phyloP scores from a whole-genome alignment of 176 grass and related monocot species.

The Bromus sterilis region DNA sequence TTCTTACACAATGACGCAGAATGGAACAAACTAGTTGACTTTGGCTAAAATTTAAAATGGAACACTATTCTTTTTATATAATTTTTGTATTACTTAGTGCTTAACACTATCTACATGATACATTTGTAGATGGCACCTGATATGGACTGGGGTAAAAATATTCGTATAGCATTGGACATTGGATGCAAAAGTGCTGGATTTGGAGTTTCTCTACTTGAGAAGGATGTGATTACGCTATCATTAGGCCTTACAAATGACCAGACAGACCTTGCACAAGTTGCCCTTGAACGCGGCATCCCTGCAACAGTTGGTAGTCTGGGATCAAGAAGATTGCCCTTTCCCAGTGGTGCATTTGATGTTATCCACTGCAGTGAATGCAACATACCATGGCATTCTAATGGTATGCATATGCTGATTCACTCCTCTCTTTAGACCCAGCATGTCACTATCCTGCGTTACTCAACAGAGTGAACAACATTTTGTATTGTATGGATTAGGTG shows the following conservation, averaged over 20 bases:
- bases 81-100: constrained; percentile 1
- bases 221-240: constrained; percentile 67
- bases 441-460: not conserved
- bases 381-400: constrained; percentile 89
- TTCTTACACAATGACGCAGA: not conserved
- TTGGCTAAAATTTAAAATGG: not conserved
- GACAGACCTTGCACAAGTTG: constrained; percentile 70
- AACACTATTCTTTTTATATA: not conserved
- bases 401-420: constrained; percentile 31
- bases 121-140: constrained; percentile 83
- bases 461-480: not conserved
- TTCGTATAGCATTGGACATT: constrained; percentile 73
- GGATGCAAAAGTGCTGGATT: constrained; percentile 69
- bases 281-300: constrained; percentile 87
- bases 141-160: constrained; percentile 98
- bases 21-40: not conserved
- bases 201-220: constrained; percentile 59
- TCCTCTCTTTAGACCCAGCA: constrained; percentile 6
- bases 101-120: not conserved
- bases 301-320: constrained; percentile 68
- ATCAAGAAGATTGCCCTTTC: constrained; percentile 79
- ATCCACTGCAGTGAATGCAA: constrained; percentile 94
- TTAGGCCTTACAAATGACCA: constrained; percentile 75
- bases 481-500: constrained; percentile 50
- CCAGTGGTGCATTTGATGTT: constrained; percentile 89